phyloP scores from a whole-genome alignment of 306 rosid genomes.

The Delonix regia region DNA sequence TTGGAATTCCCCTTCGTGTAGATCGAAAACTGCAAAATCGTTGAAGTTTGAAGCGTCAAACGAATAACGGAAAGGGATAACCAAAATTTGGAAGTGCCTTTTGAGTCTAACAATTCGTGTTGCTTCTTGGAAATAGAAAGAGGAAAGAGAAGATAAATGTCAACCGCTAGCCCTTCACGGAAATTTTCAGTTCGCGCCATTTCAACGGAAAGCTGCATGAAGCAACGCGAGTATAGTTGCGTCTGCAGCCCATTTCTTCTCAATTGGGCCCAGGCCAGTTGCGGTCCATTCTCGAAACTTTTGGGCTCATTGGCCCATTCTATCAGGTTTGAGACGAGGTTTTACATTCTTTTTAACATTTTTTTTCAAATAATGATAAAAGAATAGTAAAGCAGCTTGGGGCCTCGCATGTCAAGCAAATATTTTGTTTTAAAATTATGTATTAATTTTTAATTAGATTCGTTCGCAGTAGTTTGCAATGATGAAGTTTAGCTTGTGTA shows the following conservation, averaged over 20 bases:
- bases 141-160: neutral
- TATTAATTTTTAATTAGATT: neutral
- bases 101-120: neutral
- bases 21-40: neutral
- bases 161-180: neutral
- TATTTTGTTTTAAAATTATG: neutral
- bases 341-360: no score
- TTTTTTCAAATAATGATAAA: no score
- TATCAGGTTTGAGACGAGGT: no score
- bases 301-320: no score
- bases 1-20: neutral
- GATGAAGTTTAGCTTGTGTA: no score
- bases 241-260: neutral
- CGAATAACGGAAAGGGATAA: neutral
- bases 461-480: no score
- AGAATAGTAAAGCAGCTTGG: neutral
- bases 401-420: neutral
- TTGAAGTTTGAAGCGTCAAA: neutral
- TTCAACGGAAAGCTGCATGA: neutral
- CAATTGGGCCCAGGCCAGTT: neutral
- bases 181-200: constrained; percentile 17
- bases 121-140: neutral
- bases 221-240: no score
- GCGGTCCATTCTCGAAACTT: neutral
- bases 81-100: neutral